A percentile compares a stretch with the other conserved stretches of the same genome.
Evolutionary conservation across 371 early-diverging fungal species (phyloP).

Genomic region (Mucor mucedo): DNA sequence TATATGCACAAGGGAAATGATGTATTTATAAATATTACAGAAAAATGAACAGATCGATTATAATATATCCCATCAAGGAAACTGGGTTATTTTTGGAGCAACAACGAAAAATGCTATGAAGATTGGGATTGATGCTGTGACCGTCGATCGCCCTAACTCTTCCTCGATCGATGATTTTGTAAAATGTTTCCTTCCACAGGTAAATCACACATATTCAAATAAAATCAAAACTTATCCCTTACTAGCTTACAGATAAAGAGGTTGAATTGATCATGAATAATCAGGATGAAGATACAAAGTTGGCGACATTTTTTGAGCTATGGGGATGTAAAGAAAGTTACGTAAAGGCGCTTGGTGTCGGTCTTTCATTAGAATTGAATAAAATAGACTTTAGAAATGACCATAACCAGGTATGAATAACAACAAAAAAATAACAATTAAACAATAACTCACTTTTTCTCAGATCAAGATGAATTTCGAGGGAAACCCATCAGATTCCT

Average conservation of each 20-base stretch:
- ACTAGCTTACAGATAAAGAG: constrained; percentile 45
- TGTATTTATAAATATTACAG: background rate
- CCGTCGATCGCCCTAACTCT: constrained; percentile 32
- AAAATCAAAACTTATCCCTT: background rate
- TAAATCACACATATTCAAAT: constrained; percentile 11
- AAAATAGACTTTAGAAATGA: constrained; percentile 43
- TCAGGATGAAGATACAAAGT: constrained; percentile 17
- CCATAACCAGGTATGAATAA: constrained; percentile 11
- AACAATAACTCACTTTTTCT: background rate
- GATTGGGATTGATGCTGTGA: constrained; percentile 62
- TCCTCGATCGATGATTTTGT: constrained; percentile 42
- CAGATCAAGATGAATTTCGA: constrained; percentile 22
- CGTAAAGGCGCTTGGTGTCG: constrained; percentile 65
- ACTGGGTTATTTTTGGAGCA: constrained; percentile 62
- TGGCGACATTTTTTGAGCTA: constrained; percentile 52
- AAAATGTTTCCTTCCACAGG: constrained; percentile 42
- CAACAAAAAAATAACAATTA: background rate
- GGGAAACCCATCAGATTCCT: constrained; percentile 12
- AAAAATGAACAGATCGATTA: constrained; percentile 36
- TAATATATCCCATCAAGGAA: constrained; percentile 70
- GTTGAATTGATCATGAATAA: constrained; percentile 23
- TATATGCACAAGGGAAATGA: background rate
- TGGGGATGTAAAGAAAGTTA: constrained; percentile 73
- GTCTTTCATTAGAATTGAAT: constrained; percentile 52
- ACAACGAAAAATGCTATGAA: constrained; percentile 6